Evolutionary conservation across 768 basidiomycete genomes (phyloP), one percentile per base, ranked within the genome.

Genomic region (Termitomyces sp.): DNA sequence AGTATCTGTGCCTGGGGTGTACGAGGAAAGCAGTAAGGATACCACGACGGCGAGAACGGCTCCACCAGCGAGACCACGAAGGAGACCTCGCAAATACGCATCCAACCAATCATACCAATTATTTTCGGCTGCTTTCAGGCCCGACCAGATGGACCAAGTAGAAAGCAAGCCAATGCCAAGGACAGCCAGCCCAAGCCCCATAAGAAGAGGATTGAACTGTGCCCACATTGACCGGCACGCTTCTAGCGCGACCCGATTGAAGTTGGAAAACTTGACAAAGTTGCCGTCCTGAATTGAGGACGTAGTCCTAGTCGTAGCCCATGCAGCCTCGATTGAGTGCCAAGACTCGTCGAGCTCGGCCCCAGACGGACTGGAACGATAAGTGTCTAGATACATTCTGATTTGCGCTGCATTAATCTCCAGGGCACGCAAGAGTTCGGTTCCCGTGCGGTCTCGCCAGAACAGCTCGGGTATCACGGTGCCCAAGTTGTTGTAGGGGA

Each of bases 401-500:
- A 98, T 81, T 68, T 98, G 96, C 5, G 73, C 75, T 0, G 81
- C 23, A 2, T 23, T 23, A 23, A 23, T 23, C 23, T 23, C 23
- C 78, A 94, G 76, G 0, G 93, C 94, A 5, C 71, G 73, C 31
- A 71, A 70, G 3, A 94, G 75, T 12, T 69, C 68, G 11, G 67
- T 57, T 10, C 75, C 72, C 2, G 66, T 63, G 37, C 61, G 59
- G 49, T 76, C 75, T 48, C 80, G 78, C 74, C 81, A 82, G 71
- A 99, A 98, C 9, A 96, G 72, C 66, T 98, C 96, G 0, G 97
- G 96, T 31, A 99, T 91, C 57, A 97, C 73, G 5, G 78, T 84
- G 0, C 97, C 97, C 10, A 99, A 85, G 63, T 95, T 98, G 70
- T 95, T 97, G 75, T 88, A 98, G 0, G 97, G 97, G 42, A 99